Conservation (phyloP, 768 basidiomycete genomes). For the Phlebiopsis gigantea region DNA sequence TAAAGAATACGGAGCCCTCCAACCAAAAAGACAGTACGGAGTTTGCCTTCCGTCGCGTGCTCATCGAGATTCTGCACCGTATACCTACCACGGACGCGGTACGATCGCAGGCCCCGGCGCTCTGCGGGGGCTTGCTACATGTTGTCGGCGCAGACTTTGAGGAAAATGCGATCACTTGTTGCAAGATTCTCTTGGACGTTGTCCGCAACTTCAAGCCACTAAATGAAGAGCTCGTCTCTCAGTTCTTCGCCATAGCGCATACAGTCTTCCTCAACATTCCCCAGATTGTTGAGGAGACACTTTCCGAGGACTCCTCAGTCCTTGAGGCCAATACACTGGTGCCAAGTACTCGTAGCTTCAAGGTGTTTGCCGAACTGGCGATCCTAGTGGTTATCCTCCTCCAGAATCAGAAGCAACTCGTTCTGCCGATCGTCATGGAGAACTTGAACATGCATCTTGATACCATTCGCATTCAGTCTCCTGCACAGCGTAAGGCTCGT, state of each 20-base stretch:
- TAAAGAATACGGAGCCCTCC: slow-evolving; percentile 63
- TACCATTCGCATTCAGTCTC: slow-evolving; percentile 71
- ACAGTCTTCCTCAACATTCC: slow-evolving; percentile 74
- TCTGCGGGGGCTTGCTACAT: slow-evolving; percentile 80
- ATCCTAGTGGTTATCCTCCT: slow-evolving; percentile 88
- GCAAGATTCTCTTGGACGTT: slow-evolving; percentile 90
- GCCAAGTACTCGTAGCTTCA: slow-evolving; percentile 83
- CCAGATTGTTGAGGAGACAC: slow-evolving; percentile 64
- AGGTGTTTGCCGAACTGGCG: slow-evolving; percentile 90
- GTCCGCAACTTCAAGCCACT: slow-evolving; percentile 71
- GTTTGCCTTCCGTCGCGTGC: slow-evolving; percentile 79
- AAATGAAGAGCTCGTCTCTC: slow-evolving; percentile 66
- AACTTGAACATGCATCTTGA: slow-evolving; percentile 78
- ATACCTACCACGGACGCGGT: slow-evolving; percentile 79
- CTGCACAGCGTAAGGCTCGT: slow-evolving; percentile 74
- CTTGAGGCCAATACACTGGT: slow-evolving; percentile 55
- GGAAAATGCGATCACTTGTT: slow-evolving; percentile 85
- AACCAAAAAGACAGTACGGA: slow-evolving; percentile 63
- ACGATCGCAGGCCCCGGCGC: slow-evolving; percentile 54
- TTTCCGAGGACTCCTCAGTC: slow-evolving; percentile 57
- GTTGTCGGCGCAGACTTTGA: slow-evolving; percentile 89
- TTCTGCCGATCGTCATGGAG: slow-evolving; percentile 59
- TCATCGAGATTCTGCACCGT: slow-evolving; percentile 87
- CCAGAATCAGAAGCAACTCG: slow-evolving; percentile 68
- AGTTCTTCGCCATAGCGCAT: slow-evolving; percentile 78